phyloP scores from a whole-genome alignment of 495 filamentous ascomycete species.

The Penicillium robsamsonii region DNA sequence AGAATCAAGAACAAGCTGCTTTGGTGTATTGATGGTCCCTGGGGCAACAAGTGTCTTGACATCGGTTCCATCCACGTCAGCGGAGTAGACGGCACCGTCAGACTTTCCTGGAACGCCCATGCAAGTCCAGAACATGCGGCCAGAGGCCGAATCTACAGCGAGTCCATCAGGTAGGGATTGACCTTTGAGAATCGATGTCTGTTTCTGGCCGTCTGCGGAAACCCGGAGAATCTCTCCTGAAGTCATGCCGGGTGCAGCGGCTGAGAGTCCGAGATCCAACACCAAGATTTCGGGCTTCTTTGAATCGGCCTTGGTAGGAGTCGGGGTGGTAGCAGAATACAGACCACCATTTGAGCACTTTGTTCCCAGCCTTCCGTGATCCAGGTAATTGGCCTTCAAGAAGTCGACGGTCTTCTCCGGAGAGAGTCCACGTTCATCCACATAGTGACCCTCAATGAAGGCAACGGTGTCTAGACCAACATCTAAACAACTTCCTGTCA shows the following conservation, averaged over 20 bases:
- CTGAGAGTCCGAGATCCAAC: slow-evolving; percentile 31
- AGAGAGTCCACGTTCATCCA: slow-evolving; percentile 44
- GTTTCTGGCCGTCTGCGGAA: slow-evolving; percentile 16
- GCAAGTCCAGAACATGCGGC: slow-evolving; percentile 50
- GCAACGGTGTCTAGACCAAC: slow-evolving; percentile 55
- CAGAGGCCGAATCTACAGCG: slow-evolving; percentile 29
- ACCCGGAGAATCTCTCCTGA: slow-evolving; percentile 25
- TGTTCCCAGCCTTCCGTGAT: slow-evolving; percentile 34
- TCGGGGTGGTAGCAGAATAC: slow-evolving; percentile 16
- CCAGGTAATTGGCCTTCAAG: slow-evolving; percentile 41
- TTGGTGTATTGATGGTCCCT: slow-evolving; percentile 49
- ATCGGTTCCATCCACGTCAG: slow-evolving; percentile 39
- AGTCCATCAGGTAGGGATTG: slow-evolving; percentile 49
- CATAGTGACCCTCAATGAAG: slow-evolving; percentile 42
- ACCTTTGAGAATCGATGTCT: slow-evolving; percentile 21
- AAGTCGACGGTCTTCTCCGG: slow-evolving; percentile 36
- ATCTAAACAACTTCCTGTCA: slow-evolving; percentile 17
- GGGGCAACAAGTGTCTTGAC: slow-evolving; percentile 32
- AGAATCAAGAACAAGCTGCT: slow-evolving; percentile 44
- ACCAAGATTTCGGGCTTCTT: slow-evolving; percentile 20
- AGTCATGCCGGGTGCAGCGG: slow-evolving; percentile 12
- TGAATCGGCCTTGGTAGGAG: neutral
- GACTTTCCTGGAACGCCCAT: slow-evolving; percentile 45
- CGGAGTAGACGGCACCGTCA: slow-evolving; percentile 43
- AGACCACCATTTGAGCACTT: slow-evolving; percentile 30